phyloP scores from a whole-genome alignment of 2,329 filamentous ascomycete genomes.

The Paraphaeosphaeria sporulosa region DNA sequence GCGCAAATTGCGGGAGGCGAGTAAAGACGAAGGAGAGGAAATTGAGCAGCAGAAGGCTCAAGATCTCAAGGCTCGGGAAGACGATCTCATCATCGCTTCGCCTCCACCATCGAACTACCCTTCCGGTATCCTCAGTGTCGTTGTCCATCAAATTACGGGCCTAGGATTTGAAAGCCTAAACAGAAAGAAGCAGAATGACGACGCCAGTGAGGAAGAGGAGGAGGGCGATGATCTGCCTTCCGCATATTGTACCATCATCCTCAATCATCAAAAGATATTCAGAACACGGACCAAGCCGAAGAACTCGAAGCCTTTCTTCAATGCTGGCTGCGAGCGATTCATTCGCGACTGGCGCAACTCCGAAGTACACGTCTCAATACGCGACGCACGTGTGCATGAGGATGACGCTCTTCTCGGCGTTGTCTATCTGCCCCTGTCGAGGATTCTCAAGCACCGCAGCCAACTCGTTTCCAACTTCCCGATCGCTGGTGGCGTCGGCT shows the following conservation, averaged over 20 bases:
- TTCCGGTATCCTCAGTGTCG: conserved; percentile 72
- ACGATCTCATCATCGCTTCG: conserved; percentile 72
- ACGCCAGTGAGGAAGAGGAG: conserved; percentile 67
- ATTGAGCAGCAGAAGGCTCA: conserved; percentile 72
- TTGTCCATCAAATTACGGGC: conserved; percentile 76
- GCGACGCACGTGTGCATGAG: conserved; percentile 73
- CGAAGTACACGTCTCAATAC: conserved; percentile 72
- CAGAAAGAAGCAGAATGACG: conserved; percentile 59
- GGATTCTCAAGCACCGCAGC: conserved; percentile 68
- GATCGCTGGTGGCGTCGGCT: conserved; percentile 75
- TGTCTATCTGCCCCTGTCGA: conserved; percentile 70
- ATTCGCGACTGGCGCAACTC: conserved; percentile 72
- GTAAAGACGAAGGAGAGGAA: conserved; percentile 66
- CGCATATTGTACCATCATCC: conserved; percentile 74
- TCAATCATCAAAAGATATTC: conserved; percentile 75
- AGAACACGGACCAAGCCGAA: conserved; percentile 79
- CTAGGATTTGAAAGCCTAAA: conserved; percentile 68
- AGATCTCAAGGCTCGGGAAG: conserved; percentile 65
- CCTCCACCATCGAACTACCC: conserved; percentile 69
- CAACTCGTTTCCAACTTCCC: conserved; percentile 73
- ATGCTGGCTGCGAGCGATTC: conserved; percentile 77
- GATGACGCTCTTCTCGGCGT: conserved; percentile 74
- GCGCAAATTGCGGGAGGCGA: conserved; percentile 71
- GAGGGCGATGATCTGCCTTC: conserved; percentile 70
- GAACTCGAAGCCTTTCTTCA: conserved; percentile 80